Percentiles rank a stretch among this genome's conserved stretches.
Conservation (phyloP, 345 rosid species). For the Angophora floribunda region DNA sequence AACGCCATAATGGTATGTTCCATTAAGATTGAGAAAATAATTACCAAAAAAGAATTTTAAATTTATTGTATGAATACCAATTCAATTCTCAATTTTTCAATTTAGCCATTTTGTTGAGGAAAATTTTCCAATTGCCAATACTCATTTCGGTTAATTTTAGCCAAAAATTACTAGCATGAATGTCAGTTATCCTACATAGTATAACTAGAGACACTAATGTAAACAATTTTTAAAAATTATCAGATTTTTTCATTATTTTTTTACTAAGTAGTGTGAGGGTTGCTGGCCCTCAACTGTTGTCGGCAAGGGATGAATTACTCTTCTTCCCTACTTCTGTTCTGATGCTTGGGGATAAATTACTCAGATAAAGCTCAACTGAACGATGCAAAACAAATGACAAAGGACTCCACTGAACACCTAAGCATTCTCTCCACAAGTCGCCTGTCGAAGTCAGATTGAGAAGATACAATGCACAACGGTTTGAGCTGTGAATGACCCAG, state of each 20-base stretch:
- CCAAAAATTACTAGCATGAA: accelerated
- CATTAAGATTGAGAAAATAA: background rate
- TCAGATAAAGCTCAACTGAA: background rate
- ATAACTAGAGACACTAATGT: no score
- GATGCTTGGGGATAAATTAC: background rate
- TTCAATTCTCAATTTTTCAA: accelerated
- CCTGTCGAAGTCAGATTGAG: background rate
- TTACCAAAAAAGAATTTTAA: accelerated
- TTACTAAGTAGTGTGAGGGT: no score
- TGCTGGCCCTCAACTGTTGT: accelerated
- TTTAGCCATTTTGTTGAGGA: no score
- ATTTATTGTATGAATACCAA: accelerated
- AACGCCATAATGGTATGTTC: background rate
- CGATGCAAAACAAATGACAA: background rate
- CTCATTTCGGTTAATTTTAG: background rate
- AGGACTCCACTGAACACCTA: background rate
- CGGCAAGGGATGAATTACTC: no score
- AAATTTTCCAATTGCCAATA: no score
- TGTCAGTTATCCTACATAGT: no score
- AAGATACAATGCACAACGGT: accelerated
- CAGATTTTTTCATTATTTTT: no score
- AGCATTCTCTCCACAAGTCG: background rate
- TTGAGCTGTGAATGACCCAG: background rate
- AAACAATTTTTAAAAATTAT: no score
- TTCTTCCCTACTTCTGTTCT: background rate